Evolutionary conservation across 768 basidiomycete genomes (phyloP).

Genomic region (Rhizopogon roseolus): DNA sequence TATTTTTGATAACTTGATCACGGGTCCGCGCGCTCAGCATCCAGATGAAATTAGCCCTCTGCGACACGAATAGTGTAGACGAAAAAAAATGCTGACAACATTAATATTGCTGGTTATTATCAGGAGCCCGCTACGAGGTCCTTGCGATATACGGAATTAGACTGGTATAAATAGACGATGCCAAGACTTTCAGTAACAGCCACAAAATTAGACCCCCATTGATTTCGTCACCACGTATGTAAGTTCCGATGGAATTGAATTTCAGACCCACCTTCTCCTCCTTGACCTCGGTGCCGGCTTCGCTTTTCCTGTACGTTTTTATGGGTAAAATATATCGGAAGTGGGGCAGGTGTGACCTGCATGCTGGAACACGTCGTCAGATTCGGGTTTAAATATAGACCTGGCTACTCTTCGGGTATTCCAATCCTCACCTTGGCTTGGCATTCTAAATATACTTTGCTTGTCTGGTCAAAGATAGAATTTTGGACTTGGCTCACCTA

Average conservation of each 20-base stretch:
- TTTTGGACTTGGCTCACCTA: slow-evolving; percentile 40
- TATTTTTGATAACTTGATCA: too few species aligned
- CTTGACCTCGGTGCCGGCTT: not conserved
- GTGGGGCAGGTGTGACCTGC: not conserved
- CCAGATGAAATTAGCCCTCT: not conserved
- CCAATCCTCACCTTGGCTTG: slow-evolving; percentile 36
- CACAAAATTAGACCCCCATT: slow-evolving; percentile 1
- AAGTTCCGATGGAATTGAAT: too few species aligned
- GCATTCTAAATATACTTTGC: slow-evolving; percentile 37
- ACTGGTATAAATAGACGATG: not conserved
- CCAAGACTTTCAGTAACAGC: not conserved
- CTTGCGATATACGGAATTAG: slow-evolving; percentile 2
- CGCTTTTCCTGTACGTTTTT: not conserved
- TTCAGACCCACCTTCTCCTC: not conserved
- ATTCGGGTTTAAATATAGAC: slow-evolving; percentile 16
- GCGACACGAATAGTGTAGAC: not conserved
- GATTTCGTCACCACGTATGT: not conserved
- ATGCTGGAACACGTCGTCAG: slow-evolving; percentile 4
- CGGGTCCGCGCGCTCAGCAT: not conserved
- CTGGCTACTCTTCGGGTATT: slow-evolving; percentile 21
- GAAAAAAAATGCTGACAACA: not conserved
- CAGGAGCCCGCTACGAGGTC: not conserved
- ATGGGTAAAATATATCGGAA: not conserved
- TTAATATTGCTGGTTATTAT: not conserved
- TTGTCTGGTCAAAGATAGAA: slow-evolving; percentile 40